A percentile compares a stretch with the other conserved stretches of the same genome.
Evolutionary conservation across 75 land plant genomes (phyloP).

Genomic region (Cunninghamia lanceolata): DNA sequence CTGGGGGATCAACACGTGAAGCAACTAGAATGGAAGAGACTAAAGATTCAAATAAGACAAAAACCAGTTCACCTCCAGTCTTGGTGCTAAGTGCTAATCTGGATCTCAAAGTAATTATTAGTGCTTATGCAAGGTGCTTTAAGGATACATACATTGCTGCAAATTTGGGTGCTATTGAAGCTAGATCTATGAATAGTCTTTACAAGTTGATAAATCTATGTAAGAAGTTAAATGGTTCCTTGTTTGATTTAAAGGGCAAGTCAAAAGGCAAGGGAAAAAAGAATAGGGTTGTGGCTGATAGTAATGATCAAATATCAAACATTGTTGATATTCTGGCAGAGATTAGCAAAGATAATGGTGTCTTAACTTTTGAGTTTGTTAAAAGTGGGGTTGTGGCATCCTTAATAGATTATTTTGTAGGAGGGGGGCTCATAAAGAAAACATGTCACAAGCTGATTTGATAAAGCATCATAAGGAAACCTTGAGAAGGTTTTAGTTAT

Average conservation of each 20-base stretch:
- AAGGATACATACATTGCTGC: conserved; percentile 37
- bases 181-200: conserved; percentile 32
- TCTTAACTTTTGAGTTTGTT: conserved; percentile 69
- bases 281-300: conserved; percentile 8
- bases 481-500: conserved; percentile 35
- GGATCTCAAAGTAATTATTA: conserved; percentile 29
- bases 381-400: conserved; percentile 64
- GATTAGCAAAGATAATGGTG: conserved; percentile 29
- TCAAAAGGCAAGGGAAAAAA: conserved; percentile 4
- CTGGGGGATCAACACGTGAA: background rate
- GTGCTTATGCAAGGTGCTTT: conserved; percentile 39
- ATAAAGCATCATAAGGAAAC: conserved; percentile 3
- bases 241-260: no score
- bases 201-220: conserved; percentile 45
- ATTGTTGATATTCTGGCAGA: conserved; percentile 37
- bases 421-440: conserved; percentile 24
- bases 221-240: conserved; percentile 24
- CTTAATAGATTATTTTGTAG: conserved; percentile 38
- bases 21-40: background rate
- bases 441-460: background rate
- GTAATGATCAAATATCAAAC: conserved; percentile 30
- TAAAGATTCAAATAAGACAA: background rate
- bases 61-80: background rate
- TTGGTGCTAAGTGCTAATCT: background rate
- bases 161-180: conserved; percentile 15